Evolutionary conservation across 345 rosid species (phyloP), one percentile per base, ranked within the genome.

Genomic region (Citrus sinensis): DNA sequence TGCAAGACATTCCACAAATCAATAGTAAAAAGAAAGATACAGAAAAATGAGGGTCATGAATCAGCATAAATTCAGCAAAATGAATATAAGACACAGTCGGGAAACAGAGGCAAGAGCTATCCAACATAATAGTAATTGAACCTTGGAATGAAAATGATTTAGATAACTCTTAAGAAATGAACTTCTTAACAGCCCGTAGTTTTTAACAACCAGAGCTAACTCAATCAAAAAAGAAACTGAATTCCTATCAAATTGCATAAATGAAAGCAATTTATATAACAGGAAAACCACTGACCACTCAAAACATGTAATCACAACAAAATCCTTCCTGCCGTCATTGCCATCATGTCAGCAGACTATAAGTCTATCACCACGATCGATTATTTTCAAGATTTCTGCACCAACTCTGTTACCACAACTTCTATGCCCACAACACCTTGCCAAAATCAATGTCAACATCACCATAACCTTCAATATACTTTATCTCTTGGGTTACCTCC

Each of bases 211-310:
- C 70, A 42, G 30, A 27, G 19, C 6, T 5, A 65, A 76, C 39
- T 67, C 37, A 17, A 67, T 67, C 27, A 35, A 67, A 34, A 25
- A 55, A 16, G 20, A 56, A 37, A 55, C 17, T 32, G n/a, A 49
- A 9, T 20, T 34, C 72, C 22, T 49, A 9, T 76, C 63, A 55
- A 25, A n/a, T 34, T 65, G 55, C 49, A 30, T 7, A 10, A 66
- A 13, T 16, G 37, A 55, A 67, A 37, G 35, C 32, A 76, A 24
- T 35, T 65, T 67, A 24, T 16, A 5, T 37, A 67, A 24, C 17
- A 56, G 13, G 71, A 75, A 64, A 65, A 75, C 61, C 66, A 62
- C 29, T 20, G 54, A 35, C 19, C 55, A 54, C 72, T 72, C 24
- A 55, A 55, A 59, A 76, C 46, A n/a, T 30, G 51, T 16, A 30